Percentiles rank a stretch among this genome's conserved stretches.
Conservation (phyloP, 495 filamentous ascomycete genomes). For the Choiromyces venosus region DNA sequence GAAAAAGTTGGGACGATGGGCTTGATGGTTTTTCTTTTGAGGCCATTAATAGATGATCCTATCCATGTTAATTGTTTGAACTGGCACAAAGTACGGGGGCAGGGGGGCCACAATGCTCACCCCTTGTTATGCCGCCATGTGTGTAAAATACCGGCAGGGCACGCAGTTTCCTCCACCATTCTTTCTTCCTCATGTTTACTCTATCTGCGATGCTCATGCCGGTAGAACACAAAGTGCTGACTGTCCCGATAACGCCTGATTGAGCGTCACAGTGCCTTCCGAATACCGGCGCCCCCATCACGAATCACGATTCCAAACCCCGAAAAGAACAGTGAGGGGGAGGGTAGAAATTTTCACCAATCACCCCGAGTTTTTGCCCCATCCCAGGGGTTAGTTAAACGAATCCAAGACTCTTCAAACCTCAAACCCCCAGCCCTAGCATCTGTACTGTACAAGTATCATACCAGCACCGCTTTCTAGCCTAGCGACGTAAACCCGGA, state of each 20-base stretch:
- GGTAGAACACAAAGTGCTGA: conserved; percentile 1
- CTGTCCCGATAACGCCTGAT: background rate
- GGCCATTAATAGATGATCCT: background rate
- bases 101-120: background rate
- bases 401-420: conserved; percentile 10
- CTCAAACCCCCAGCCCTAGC: conserved; percentile 2
- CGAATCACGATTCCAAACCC: background rate
- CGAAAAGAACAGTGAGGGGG: background rate
- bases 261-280: background rate
- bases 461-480: background rate
- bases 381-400: conserved; percentile 4
- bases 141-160: background rate
- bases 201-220: background rate
- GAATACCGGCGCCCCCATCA: background rate
- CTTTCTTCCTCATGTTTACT: background rate
- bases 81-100: conserved; percentile 8
- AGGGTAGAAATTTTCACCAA: background rate
- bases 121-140: background rate
- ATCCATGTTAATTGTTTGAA: conserved; percentile 4
- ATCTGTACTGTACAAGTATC: background rate
- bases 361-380: background rate
- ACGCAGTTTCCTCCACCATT: background rate
- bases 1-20: background rate
- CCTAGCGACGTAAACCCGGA: conserved; percentile 6
- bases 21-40: background rate